These are phyloP conservation scores for Jatropha curcas DNA, from an alignment of 345 rosid genomes.

Conservation along the genomic window DNA sequence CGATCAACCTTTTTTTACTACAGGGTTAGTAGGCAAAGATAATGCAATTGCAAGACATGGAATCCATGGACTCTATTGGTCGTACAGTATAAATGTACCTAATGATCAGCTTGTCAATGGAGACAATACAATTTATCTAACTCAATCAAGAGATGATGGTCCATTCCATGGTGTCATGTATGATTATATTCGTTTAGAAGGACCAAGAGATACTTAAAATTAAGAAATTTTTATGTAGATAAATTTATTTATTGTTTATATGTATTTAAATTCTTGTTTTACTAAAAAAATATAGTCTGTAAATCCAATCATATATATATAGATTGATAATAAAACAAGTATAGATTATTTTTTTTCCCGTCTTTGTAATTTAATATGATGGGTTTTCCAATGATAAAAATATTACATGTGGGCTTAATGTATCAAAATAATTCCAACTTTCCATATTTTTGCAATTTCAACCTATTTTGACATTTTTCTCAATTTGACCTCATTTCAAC, in stretches of 20 bases:
- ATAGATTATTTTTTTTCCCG: not conserved
- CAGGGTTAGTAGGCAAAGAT: constrained; percentile 55
- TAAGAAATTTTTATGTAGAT: not conserved
- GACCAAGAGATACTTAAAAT: constrained; percentile 29
- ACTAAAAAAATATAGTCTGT: too few relatives aligned
- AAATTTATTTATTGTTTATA: too few relatives aligned
- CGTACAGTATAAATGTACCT: constrained; percentile 48
- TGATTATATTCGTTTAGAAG: constrained; percentile 82
- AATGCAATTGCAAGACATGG: constrained; percentile 87
- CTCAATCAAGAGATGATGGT: constrained; percentile 37
- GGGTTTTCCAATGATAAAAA: too few relatives aligned
- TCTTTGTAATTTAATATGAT: not conserved
- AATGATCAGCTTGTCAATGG: constrained; percentile 40
- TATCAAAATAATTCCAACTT: too few relatives aligned
- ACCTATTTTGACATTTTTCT: too few relatives aligned
- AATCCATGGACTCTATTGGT: constrained; percentile 70
- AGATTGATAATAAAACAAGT: not conserved
- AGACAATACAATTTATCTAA: constrained; percentile 53
- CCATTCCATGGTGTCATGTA: constrained; percentile 71
- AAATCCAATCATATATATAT: not conserved
- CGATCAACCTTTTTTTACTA: constrained; percentile 37
- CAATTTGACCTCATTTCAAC: too few relatives aligned
- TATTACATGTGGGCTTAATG: too few relatives aligned
- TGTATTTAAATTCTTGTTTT: too few relatives aligned
- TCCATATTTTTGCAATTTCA: too few relatives aligned